phyloP scores from a whole-genome alignment of 2,329 filamentous ascomycete species.

The Cladophialophora carrionii region DNA sequence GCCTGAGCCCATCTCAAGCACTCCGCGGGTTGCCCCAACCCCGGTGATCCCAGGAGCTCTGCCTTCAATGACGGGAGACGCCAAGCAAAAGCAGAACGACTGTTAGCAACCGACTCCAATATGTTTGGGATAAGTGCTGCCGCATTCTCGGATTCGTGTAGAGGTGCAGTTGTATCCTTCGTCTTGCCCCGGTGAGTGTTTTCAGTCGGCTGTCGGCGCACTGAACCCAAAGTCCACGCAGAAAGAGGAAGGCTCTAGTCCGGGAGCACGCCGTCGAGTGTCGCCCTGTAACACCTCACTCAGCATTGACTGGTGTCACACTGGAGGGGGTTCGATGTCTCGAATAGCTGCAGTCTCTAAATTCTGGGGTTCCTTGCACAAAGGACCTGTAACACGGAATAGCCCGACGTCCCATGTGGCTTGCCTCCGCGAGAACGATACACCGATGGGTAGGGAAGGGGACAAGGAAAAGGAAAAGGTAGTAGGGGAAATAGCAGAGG shows the following conservation, averaged over 20 bases:
- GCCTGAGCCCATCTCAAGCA: slow-evolving; percentile 19
- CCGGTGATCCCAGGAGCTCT: neutral
- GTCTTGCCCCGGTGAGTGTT: slow-evolving; percentile 15
- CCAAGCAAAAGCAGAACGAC: neutral
- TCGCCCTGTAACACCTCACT: neutral
- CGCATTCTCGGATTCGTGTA: slow-evolving; percentile 15
- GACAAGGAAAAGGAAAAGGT: slow-evolving; percentile 1
- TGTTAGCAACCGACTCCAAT: slow-evolving; percentile 14
- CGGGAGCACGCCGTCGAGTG: neutral
- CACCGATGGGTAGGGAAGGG: slow-evolving; percentile 1
- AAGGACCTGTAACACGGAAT: slow-evolving; percentile 5
- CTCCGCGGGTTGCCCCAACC: slow-evolving; percentile 8
- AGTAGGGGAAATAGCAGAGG: neutral
- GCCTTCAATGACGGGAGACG: neutral
- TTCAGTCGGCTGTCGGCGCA: neutral
- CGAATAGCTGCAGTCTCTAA: slow-evolving; percentile 20
- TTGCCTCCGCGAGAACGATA: neutral
- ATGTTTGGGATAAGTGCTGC: slow-evolving; percentile 11
- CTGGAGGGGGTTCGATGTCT: slow-evolving; percentile 10
- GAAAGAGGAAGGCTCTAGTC: slow-evolving; percentile 7
- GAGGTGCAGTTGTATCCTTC: slow-evolving; percentile 25
- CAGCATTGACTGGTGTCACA: slow-evolving; percentile 7
- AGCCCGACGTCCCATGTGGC: slow-evolving; percentile 1
- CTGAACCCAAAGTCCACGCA: slow-evolving; percentile 13
- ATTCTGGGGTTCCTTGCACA: neutral